These are phyloP conservation scores for Saccharomycopsis phalli DNA, from an alignment of 1,139 yeast species.

Conservation along the genomic window DNA sequence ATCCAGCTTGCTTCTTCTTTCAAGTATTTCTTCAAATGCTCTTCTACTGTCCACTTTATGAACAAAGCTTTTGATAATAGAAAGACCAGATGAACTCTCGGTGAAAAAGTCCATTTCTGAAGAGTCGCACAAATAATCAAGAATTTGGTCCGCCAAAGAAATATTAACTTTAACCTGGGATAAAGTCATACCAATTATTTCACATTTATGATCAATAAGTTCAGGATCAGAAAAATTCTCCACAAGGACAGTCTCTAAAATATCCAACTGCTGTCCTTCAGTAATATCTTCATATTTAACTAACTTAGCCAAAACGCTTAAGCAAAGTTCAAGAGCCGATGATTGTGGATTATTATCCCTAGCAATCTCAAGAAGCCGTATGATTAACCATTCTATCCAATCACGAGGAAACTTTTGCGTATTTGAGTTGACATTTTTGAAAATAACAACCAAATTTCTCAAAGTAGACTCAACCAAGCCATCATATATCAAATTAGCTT, in stretches of 20 bases:
- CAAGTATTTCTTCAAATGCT: slow-evolving; percentile 13
- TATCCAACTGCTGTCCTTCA: slow-evolving; percentile 1
- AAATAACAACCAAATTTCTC: background rate
- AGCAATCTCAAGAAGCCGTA: slow-evolving; percentile 1
- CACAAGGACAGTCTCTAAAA: slow-evolving; percentile 9
- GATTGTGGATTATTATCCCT: slow-evolving; percentile 2
- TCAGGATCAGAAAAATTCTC: background rate
- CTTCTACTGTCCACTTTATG: slow-evolving; percentile 15
- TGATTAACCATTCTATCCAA: slow-evolving; percentile 8
- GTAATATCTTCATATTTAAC: background rate
- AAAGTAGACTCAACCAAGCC: slow-evolving; percentile 12
- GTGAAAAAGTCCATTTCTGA: background rate
- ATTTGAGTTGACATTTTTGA: background rate
- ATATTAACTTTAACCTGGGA: slow-evolving; percentile 11
- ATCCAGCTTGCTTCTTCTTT: background rate
- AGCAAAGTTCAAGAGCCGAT: slow-evolving; percentile 1
- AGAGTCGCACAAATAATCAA: slow-evolving; percentile 7
- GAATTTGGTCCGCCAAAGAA: slow-evolving; percentile 17
- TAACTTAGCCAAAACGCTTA: slow-evolving; percentile 2
- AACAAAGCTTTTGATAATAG: slow-evolving; percentile 5
- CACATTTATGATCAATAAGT: slow-evolving; percentile 9
- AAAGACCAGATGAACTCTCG: background rate
- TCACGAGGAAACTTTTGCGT: slow-evolving; percentile 1
- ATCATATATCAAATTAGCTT: slow-evolving; percentile 11
- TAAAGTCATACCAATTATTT: slow-evolving; percentile 9